Percentiles rank a stretch among this genome's conserved stretches.
Conservation (phyloP, 345 rosid genomes). For the Eucalyptus marginata region DNA sequence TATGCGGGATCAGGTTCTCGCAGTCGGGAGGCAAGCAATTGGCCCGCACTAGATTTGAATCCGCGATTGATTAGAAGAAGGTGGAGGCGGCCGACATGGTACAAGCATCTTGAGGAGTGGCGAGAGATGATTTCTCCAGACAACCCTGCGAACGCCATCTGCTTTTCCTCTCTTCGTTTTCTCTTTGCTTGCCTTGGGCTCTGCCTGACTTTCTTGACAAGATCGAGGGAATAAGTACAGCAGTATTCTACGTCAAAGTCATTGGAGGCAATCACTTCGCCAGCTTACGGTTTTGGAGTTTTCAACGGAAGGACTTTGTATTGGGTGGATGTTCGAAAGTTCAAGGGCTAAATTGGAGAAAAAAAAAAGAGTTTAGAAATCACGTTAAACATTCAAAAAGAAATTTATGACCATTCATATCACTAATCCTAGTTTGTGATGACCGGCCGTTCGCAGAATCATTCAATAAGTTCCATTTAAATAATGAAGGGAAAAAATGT, state of each 20-base stretch:
- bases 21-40: background rate
- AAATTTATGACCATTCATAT: background rate
- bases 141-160: background rate
- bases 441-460: rapidly evolving
- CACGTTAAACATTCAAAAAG: too few relatives aligned
- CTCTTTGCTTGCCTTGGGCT: background rate
- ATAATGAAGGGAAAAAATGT: background rate
- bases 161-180: background rate
- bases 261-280: background rate
- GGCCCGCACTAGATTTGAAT: background rate
- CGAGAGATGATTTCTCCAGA: background rate
- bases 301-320: background rate
- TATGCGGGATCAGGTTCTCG: background rate
- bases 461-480: background rate
- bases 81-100: background rate
- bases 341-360: background rate
- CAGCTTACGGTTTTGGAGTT: background rate
- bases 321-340: background rate
- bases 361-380: too few relatives aligned
- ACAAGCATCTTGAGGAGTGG: background rate
- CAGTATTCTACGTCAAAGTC: background rate
- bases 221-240: background rate
- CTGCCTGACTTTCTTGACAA: background rate
- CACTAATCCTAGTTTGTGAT: background rate
- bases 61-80: background rate